These are phyloP conservation scores for Lichtheimia hyalospora DNA, from an alignment of 371 early-diverging fungal species.

Conservation along the genomic window DNA sequence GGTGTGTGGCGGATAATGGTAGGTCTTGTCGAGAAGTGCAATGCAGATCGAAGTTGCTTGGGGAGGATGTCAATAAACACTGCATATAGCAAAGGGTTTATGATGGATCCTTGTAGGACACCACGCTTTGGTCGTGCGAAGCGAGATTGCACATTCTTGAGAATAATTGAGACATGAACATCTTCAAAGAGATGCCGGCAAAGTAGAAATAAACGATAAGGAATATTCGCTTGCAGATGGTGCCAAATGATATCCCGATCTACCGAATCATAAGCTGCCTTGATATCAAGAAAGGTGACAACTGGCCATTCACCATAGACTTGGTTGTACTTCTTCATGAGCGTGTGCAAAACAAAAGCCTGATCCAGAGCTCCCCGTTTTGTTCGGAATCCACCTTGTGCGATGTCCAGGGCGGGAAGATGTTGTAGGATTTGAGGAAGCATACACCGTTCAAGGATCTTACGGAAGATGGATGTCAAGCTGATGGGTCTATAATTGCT, in stretches of 20 bases:
- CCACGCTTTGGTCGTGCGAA: background rate
- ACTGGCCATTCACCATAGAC: background rate
- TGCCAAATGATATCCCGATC: background rate
- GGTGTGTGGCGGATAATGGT: too few relatives aligned
- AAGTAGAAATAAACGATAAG: background rate
- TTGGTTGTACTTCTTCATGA: background rate
- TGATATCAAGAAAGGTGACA: background rate
- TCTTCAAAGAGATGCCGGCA: background rate
- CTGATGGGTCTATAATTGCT: constrained; percentile 23
- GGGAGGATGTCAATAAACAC: background rate
- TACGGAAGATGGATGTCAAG: constrained; percentile 13
- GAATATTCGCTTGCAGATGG: background rate
- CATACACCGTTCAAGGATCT: constrained; percentile 14
- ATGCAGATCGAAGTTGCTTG: background rate
- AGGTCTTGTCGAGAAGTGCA: too few relatives aligned
- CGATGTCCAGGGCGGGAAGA: constrained; percentile 13
- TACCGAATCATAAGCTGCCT: background rate
- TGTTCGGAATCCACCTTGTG: constrained; percentile 33
- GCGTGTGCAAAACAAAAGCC: background rate
- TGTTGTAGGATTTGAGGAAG: background rate
- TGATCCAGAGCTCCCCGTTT: constrained; percentile 3
- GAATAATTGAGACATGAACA: background rate
- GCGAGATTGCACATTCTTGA: background rate
- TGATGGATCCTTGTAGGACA: background rate
- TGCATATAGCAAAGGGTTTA: background rate